Base-by-base conservation (phyloP, 805 yeast genomes). In the Yamadazyma endophytica region DNA sequence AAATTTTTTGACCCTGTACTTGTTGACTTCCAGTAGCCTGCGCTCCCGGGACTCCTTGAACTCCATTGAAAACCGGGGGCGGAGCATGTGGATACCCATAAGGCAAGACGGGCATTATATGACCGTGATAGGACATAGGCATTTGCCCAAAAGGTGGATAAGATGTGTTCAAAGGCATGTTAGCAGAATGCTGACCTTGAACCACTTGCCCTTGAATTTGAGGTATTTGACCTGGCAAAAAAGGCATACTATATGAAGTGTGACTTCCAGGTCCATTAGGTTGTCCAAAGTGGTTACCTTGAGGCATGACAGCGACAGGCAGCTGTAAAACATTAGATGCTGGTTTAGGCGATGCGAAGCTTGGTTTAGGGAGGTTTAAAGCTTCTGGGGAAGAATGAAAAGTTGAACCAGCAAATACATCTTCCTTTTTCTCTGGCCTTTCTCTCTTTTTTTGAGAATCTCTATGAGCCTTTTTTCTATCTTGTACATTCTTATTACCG, bases 301-400 rank as follows among this genome's bases (percentile, higher is more conserved):
- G n/a, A n/a, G n/a, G n/a, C n/a, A n/a, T n/a, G n/a, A n/a, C n/a
- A n/a, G n/a, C n/a, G n/a, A n/a, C n/a, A n/a, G n/a, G n/a, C n/a
- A n/a, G n/a, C n/a, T n/a, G n/a, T n/a, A n/a, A n/a, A n/a, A n/a
- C n/a, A n/a, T n/a, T n/a, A n/a, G n/a, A n/a, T n/a, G n/a, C n/a
- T n/a, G n/a, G n/a, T n/a, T n/a, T n/a, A 9, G 41, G 34, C 9
- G 30, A 24, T 28, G 57, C 62, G 43, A 73, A 73, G 5, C 76
- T 63, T 7, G 79, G 79, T 42, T 72, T 73, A 12, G 79, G 79
- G 38, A 73, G 63, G 11, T 73, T 68, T 35, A 71, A 54, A 4
- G 78, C 77, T 20, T 73, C 72, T 1, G 79, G 79, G 15, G 76
- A 71, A 19, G 74, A 67, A 46, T 70, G 75, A 46, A 73, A 73